Evolutionary conservation across 768 basidiomycete genomes (phyloP).

Genomic region (Postia placenta): DNA sequence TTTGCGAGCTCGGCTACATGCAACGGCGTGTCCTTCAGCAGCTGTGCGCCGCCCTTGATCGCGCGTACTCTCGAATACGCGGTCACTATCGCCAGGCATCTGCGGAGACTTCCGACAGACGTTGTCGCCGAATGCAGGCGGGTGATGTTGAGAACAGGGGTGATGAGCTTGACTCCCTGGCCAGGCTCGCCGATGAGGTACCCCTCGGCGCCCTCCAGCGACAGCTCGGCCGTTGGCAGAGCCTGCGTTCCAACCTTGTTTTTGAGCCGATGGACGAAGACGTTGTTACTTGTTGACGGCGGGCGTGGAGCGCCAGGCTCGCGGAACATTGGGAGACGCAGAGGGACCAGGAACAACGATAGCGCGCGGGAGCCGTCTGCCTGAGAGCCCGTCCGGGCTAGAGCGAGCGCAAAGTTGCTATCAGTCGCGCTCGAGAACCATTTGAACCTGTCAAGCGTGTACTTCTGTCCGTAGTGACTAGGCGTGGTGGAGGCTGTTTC

Average conservation of each 20-base stretch:
- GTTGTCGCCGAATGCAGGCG: conserved; percentile 58
- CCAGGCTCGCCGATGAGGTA: conserved; percentile 56
- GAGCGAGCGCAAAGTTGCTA: conserved; percentile 61
- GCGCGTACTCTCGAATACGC: conserved; percentile 56
- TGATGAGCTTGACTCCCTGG: conserved; percentile 60
- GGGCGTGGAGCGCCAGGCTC: conserved; percentile 34
- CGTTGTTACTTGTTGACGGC: conserved; percentile 52
- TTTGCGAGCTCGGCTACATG: conserved; percentile 63
- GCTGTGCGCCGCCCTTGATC: conserved; percentile 43
- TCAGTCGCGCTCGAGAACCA: conserved; percentile 87
- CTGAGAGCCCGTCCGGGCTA: conserved; percentile 62
- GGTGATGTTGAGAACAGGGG: conserved; percentile 73
- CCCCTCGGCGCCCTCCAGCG: conserved; percentile 49
- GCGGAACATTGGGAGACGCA: conserved; percentile 46
- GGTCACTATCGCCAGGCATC: conserved; percentile 58
- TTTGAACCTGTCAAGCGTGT: conserved; percentile 65
- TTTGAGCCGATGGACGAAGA: conserved; percentile 69
- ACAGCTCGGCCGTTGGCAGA: conserved; percentile 72
- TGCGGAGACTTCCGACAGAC: conserved; percentile 50
- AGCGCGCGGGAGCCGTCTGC: conserved; percentile 56
- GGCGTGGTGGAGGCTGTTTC: not conserved
- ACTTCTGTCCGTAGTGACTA: conserved; percentile 41
- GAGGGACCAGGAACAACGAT: conserved; percentile 70
- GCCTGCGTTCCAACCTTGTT: conserved; percentile 72
- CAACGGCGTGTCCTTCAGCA: conserved; percentile 49